A percentile compares a stretch with the other conserved stretches of the same genome.
Evolutionary conservation across 352 stramenopile species (phyloP).

Genomic region (Globisporangium orthogonon): DNA sequence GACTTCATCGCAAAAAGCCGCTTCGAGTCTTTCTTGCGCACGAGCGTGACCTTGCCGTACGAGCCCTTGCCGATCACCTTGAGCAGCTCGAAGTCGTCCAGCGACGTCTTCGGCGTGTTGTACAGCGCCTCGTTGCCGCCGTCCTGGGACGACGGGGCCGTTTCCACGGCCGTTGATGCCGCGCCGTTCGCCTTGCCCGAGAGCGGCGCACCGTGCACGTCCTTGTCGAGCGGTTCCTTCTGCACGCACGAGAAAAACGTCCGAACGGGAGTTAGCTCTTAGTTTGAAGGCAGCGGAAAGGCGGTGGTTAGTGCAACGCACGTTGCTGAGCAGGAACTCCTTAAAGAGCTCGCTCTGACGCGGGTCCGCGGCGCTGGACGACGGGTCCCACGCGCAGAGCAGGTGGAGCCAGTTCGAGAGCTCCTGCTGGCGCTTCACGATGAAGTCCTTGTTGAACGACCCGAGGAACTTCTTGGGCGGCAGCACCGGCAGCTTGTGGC

Average conservation of each 20-base stretch:
- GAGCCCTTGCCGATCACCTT: constrained; percentile 91
- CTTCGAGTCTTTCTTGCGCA: constrained; percentile 77
- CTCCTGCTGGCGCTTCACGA: constrained; percentile 86
- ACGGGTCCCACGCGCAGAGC: constrained; percentile 66
- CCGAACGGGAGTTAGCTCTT: too few relatives aligned
- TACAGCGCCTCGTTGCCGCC: constrained; percentile 53
- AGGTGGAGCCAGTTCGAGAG: constrained; percentile 83
- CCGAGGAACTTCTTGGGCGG: constrained; percentile 88
- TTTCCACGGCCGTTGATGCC: neutral
- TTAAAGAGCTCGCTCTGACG: constrained; percentile 67
- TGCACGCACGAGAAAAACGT: constrained; percentile 9
- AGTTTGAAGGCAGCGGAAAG: too few relatives aligned
- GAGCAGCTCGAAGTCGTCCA: constrained; percentile 91
- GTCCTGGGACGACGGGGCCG: constrained; percentile 11
- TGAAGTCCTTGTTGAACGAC: constrained; percentile 88
- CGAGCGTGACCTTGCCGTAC: constrained; percentile 89
- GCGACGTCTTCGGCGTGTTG: constrained; percentile 84
- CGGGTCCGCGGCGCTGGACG: constrained; percentile 54
- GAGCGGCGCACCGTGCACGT: constrained; percentile 25
- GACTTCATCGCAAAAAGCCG: constrained; percentile 84
- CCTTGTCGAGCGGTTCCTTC: constrained; percentile 75
- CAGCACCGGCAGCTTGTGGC: constrained; percentile 70
- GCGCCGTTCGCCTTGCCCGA: constrained; percentile 15
- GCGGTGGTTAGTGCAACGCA: constrained; percentile 18
- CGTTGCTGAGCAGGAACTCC: constrained; percentile 76